Base-by-base conservation (phyloP, 1,284 basidiomycete species). In the Marasmius oreades region DNA sequence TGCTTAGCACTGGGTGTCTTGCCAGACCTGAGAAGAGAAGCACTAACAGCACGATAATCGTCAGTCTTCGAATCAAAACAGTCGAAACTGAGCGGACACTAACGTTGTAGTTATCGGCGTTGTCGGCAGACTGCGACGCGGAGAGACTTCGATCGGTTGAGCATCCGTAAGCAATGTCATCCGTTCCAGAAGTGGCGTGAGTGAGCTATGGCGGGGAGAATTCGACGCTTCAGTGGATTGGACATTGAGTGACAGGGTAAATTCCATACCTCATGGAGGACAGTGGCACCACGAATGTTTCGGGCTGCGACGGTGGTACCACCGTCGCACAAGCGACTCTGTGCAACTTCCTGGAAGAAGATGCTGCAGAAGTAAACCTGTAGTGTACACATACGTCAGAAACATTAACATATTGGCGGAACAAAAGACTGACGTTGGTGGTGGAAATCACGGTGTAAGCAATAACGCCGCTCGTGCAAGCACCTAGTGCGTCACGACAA, bases 71-170 rank as follows among this genome's bases (percentile, higher is more conserved):
- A 23, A 16, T 1, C 6, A 46, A 24, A 16, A 28, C 24, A 11
- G 14, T 24, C 14, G 16, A 36, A 22, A 52, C 11, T 22, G 14
- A 31, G 28, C 4, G 6, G 10, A n/a, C 14, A 44, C 52, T 45
- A 18, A 45, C 52, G 70, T 70, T 62, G 53, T 62, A 63, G 47
- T 57, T 63, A 34, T 63, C 62, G 24, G 62, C 62, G 37, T 63
- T 63, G 7, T 37, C 20, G 26, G 55, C 22, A 43, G 55, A 33
- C 26, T 58, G 47, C 28, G 57, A 39, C 23, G 57, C 57, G 24
- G 55, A 55, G 31, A 63, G 53, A 33, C 54, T 51, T 46, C 61
- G 62, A 53, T 63, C 62, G 43, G 37, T 50, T 18, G 54, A 26
- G 56, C 62, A 63, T 8, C 62, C 62, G 42, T 63, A 63, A 20